Evolutionary conservation across 129 eudicot genomes (phyloP).

Genomic region (Flaveria brownii): DNA sequence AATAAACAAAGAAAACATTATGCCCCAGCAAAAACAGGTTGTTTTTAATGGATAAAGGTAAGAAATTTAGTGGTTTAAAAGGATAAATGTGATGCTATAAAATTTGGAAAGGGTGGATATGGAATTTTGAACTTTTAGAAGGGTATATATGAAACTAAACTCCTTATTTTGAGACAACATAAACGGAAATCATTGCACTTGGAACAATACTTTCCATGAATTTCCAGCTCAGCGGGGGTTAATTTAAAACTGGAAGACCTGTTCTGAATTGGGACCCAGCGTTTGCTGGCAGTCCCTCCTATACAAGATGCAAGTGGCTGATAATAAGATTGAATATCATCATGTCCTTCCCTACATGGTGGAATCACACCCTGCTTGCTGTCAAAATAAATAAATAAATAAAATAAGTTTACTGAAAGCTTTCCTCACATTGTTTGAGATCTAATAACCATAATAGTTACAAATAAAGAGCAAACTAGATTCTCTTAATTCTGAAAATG

Average conservation of each 20-base stretch:
- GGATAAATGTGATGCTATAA: background rate
- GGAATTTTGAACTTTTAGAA: background rate
- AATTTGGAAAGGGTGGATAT: background rate
- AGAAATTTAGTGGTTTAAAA: background rate
- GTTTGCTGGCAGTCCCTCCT: slow-evolving; percentile 69
- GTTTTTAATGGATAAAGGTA: background rate
- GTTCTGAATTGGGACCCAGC: slow-evolving; percentile 85
- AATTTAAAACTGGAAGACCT: slow-evolving; percentile 56
- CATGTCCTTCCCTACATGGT: slow-evolving; percentile 66
- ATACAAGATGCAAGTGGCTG: slow-evolving; percentile 76
- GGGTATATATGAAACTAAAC: background rate
- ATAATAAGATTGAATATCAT: slow-evolving; percentile 71
- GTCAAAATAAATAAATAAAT: slow-evolving; percentile 12
- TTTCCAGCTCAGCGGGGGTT: slow-evolving; percentile 54
- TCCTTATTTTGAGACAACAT: background rate
- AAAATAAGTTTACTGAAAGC: background rate
- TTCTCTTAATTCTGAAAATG: background rate
- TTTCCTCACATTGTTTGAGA: background rate
- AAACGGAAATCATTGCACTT: background rate
- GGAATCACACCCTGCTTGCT: slow-evolving; percentile 63
- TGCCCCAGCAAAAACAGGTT: background rate
- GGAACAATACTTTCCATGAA: slow-evolving; percentile 64
- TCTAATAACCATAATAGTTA: background rate
- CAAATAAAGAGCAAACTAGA: background rate
- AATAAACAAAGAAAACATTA: background rate